Conservation (phyloP, 495 filamentous ascomycete species). For the Neurospora africana region DNA sequence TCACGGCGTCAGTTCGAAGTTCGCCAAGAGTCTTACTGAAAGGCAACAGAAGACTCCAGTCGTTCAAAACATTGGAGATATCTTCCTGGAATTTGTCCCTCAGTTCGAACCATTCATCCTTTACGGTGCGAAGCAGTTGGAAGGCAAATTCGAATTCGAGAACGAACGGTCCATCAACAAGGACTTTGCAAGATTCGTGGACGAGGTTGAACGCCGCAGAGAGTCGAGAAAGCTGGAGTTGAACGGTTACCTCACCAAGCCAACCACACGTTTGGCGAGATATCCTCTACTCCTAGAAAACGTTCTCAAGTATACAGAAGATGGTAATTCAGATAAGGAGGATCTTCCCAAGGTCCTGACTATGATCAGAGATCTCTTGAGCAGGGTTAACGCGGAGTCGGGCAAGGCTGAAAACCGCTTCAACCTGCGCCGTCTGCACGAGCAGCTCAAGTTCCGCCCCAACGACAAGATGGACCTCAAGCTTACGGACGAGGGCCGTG, state of each 20-base stretch:
- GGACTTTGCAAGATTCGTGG: conserved; percentile 81
- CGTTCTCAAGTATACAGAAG: conserved; percentile 75
- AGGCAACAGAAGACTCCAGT: conserved; percentile 84
- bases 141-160: conserved; percentile 96
- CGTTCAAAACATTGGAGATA: conserved; percentile 83
- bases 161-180: conserved; percentile 84
- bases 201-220: conserved; percentile 91
- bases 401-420: conserved; percentile 97
- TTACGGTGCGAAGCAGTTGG: conserved; percentile 92
- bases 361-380: conserved; percentile 77
- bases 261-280: conserved; percentile 87
- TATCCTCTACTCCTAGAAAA: conserved; percentile 94
- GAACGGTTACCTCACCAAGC: conserved; percentile 97
- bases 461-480: conserved; percentile 89
- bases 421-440: conserved; percentile 83
- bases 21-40: conserved; percentile 79
- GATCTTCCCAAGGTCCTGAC: conserved; percentile 83
- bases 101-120: conserved; percentile 93
- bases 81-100: conserved; percentile 86
- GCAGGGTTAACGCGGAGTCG: conserved; percentile 83
- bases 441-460: conserved; percentile 75
- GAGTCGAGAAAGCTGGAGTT: conserved; percentile 95
- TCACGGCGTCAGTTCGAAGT: conserved; percentile 73
- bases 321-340: conserved; percentile 76
- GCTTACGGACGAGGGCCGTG: conserved; percentile 84